Conservation (phyloP, 2,329 filamentous ascomycete species). For the Peltaster fructicola region DNA sequence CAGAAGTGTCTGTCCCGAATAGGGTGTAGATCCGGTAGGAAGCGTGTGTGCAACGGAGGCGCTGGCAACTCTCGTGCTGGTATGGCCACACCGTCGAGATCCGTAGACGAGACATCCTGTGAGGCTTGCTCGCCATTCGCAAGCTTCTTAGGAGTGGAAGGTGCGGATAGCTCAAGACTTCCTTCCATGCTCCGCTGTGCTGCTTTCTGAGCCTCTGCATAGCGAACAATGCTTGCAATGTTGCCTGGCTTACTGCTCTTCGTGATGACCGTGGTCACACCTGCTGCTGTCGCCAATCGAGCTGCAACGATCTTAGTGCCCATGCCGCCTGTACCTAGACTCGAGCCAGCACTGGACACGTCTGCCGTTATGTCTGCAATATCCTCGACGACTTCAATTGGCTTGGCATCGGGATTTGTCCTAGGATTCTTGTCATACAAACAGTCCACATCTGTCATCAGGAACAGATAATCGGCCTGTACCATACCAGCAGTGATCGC, state of each 20-base stretch:
- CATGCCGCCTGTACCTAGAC: conserved; percentile 90
- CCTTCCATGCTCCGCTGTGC: conserved; percentile 12
- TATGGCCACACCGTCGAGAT: conserved; percentile 12
- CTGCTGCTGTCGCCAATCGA: conserved; percentile 76
- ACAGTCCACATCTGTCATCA: conserved; percentile 98
- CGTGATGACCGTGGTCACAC: conserved; percentile 91
- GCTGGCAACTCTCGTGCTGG: conserved; percentile 16
- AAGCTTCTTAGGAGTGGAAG: neutral
- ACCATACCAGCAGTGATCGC: conserved; percentile 97
- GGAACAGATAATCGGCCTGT: conserved; percentile 85
- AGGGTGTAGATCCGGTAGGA: conserved; percentile 66
- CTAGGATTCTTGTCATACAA: conserved; percentile 93
- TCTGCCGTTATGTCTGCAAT: conserved; percentile 70
- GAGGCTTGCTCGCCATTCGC: conserved; percentile 3
- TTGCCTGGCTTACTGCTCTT: conserved; percentile 87
- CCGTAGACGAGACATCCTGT: conserved; percentile 1
- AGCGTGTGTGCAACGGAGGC: conserved; percentile 68
- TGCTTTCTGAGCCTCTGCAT: conserved; percentile 49
- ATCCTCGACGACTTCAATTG: conserved; percentile 85
- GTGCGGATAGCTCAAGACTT: conserved; percentile 10
- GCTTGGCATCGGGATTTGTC: conserved; percentile 62
- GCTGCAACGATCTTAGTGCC: conserved; percentile 93
- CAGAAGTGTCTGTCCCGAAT: conserved; percentile 93
- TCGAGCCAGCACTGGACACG: conserved; percentile 76
- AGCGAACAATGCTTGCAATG: conserved; percentile 67